These are phyloP conservation scores for Pythium sukuiense DNA, from an alignment of 352 stramenopile species.

Conservation along the genomic window DNA sequence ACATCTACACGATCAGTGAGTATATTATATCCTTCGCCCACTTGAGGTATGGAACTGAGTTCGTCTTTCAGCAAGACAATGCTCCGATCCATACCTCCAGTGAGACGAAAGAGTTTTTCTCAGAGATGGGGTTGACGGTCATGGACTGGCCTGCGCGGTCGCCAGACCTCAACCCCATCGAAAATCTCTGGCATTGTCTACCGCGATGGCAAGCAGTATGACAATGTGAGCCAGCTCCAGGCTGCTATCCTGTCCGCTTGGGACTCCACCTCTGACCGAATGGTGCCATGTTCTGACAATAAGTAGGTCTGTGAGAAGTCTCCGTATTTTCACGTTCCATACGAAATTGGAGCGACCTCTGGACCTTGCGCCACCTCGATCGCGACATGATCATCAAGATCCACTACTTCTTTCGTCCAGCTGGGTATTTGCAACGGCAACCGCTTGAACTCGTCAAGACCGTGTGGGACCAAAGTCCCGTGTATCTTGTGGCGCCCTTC, in stretches of 20 bases:
- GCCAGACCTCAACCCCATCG: slow-evolving; percentile 15
- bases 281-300: too few relatives aligned
- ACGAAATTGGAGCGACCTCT: too few relatives aligned
- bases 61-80: slow-evolving; percentile 22
- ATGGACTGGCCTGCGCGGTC: slow-evolving; percentile 14
- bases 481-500: too few relatives aligned
- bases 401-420: too few relatives aligned
- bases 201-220: not conserved
- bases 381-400: too few relatives aligned
- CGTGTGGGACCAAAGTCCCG: too few relatives aligned
- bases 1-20: slow-evolving; percentile 16
- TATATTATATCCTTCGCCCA: slow-evolving; percentile 18
- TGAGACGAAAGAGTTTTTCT: slow-evolving; percentile 11
- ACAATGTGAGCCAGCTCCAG: not conserved
- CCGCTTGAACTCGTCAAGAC: too few relatives aligned
- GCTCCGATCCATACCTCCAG: slow-evolving; percentile 11
- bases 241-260: not conserved
- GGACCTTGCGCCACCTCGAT: too few relatives aligned
- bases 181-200: slow-evolving; percentile 18
- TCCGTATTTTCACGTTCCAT: too few relatives aligned
- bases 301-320: too few relatives aligned
- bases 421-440: too few relatives aligned
- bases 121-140: not conserved
- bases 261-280: not conserved
- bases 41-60: slow-evolving; percentile 3